phyloP scores from a whole-genome alignment of 371 early-diverging fungal species.

The Mucor racemosus region DNA sequence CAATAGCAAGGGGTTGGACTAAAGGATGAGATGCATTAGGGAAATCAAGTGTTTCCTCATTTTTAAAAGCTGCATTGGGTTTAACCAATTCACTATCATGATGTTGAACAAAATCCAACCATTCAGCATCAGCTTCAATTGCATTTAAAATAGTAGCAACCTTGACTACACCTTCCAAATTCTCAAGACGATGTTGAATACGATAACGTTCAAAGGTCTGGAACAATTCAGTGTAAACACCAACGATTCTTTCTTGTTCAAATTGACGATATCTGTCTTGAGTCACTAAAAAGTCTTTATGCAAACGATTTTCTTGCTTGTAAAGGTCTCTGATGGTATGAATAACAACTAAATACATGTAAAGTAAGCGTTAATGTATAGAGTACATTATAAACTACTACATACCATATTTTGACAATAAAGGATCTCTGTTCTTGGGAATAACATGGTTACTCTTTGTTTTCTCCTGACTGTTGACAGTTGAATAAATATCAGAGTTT shows the following conservation, averaged over 20 bases:
- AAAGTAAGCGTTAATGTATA: not conserved
- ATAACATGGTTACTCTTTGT: constrained; percentile 15
- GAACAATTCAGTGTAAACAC: constrained; percentile 27
- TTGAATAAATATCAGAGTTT: constrained; percentile 18
- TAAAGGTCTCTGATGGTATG: constrained; percentile 20
- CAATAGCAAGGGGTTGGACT: constrained; percentile 21
- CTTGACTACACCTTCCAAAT: constrained; percentile 25
- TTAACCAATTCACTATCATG: constrained; percentile 28
- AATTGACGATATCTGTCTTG: constrained; percentile 33
- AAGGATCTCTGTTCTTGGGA: constrained; percentile 25
- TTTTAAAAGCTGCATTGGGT: constrained; percentile 21
- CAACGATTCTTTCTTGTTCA: constrained; percentile 29
- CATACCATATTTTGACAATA: constrained; percentile 28
- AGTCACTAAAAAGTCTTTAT: constrained; percentile 19
- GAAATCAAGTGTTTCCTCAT: constrained; percentile 19
- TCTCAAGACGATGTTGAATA: constrained; percentile 21
- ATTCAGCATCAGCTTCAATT: constrained; percentile 30
- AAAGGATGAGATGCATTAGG: constrained; percentile 26
- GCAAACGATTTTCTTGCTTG: constrained; percentile 25
- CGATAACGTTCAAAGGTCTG: constrained; percentile 26
- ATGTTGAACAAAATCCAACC: constrained; percentile 25
- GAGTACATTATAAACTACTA: not conserved
- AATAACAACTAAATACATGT: constrained; percentile 13
- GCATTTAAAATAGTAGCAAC: constrained; percentile 24
- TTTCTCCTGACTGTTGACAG: constrained; percentile 14